Base-by-base conservation (phyloP, 257 asterid genomes). In the Petunia axillaris region DNA sequence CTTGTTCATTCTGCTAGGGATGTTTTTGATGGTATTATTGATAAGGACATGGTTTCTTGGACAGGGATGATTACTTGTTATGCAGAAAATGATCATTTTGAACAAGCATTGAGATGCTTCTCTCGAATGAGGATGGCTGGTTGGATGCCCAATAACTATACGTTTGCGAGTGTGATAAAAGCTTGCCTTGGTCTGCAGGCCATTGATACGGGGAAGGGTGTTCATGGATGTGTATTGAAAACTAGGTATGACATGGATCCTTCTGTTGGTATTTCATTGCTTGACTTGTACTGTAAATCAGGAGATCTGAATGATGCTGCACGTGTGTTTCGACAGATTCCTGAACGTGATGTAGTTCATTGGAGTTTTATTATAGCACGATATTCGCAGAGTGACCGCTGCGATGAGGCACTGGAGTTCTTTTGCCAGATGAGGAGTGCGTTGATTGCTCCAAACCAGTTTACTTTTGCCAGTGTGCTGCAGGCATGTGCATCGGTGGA, bases 301-400 rank as follows among this genome's bases (percentile, higher is more conserved):
- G 93, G 97, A 80, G 91, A 88, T 76, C 87, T 95, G 50, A 88
- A 85, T 13, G 95, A 85, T 76, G 98, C 99, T 75, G 84, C 91
- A 82, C 66, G 85, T 50, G 89, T 95, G 16, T 95, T 95, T 83
- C 91, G 92, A 84, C 96, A 92, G 75, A 90, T 91, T 82, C 97
- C 97, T 13, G 92, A 89, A 90, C 83, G 85, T 53, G 90, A 91
- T 60, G 94, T 95, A 66, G 92, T 95, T 81, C 95, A 98, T 11
- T 95, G 99, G 99, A 95, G 98, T 84, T 92, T 95, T 89, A 93
- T 95, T 97, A 95, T 95, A 79, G 88, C 99, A 3, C 90, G 99
- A 2, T 92, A 88, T 84, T 95, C 99, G 25, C 98, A 95, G 83
- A 88, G 91, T 89, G 90, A 85, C 66, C 84, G 44, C 43, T 91